phyloP scores from a whole-genome alignment of 768 basidiomycete genomes.

The Plicaturopsis crispa region DNA sequence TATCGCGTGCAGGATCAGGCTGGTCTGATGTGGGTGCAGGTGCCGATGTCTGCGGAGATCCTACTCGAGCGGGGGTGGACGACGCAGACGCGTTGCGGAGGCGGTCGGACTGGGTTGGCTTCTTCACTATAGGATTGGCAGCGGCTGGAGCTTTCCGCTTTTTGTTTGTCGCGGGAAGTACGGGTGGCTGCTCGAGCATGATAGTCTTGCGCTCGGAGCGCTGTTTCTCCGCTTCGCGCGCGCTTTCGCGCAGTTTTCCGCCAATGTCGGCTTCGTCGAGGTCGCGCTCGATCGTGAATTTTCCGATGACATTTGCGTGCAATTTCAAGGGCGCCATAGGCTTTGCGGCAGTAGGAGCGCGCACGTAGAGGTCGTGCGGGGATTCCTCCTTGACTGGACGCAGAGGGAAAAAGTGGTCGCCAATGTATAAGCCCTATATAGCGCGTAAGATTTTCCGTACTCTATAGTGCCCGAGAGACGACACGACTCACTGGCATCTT shows the following conservation, averaged over 20 bases:
- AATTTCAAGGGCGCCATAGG: constrained; percentile 63
- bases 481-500: constrained; percentile 42
- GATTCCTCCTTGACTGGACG: constrained; percentile 41
- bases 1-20: constrained; percentile 18
- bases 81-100: constrained; percentile 5
- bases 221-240: constrained; percentile 36
- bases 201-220: constrained; percentile 40
- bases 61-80: constrained; percentile 17
- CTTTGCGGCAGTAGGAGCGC: constrained; percentile 48
- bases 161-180: constrained; percentile 22
- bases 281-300: constrained; percentile 59
- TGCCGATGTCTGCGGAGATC: constrained; percentile 15
- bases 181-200: constrained; percentile 30
- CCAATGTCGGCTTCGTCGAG: constrained; percentile 28
- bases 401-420: constrained; percentile 58
- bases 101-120: background rate
- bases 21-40: constrained; percentile 1
- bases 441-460: background rate
- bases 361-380: constrained; percentile 68
- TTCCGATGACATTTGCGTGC: constrained; percentile 68
- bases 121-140: constrained; percentile 27
- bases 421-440: constrained; percentile 60
- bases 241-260: constrained; percentile 28
- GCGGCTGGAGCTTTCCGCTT: constrained; percentile 32
- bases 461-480: background rate